These are phyloP conservation scores for Skeletonema potamos DNA, from an alignment of 108 stramenopile genomes.

Conservation along the genomic window DNA sequence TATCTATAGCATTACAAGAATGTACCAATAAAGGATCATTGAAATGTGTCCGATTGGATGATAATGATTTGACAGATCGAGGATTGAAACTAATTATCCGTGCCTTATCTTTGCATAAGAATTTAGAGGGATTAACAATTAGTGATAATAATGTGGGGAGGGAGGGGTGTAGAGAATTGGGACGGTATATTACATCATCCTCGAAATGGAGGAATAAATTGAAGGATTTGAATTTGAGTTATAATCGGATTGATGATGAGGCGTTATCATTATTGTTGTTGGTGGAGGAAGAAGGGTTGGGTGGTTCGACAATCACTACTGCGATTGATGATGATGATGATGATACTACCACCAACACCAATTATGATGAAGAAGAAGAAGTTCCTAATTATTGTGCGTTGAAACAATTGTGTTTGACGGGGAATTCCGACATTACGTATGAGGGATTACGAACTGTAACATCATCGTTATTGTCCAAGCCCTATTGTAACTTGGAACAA, in stretches of 20 bases:
- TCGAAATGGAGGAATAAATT: not conserved
- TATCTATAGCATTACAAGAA: not conserved
- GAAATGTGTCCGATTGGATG: not conserved
- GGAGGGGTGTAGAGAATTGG: not conserved
- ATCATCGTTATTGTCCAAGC: not conserved
- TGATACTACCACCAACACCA: no score
- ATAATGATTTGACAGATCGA: not conserved
- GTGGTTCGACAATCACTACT: no score
- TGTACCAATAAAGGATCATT: not conserved
- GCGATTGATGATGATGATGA: not conserved
- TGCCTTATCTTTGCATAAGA: not conserved
- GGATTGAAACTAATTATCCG: not conserved
- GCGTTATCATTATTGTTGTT: not conserved
- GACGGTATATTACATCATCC: not conserved
- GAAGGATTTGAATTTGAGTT: slow-evolving; percentile 7
- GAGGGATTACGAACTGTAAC: not conserved
- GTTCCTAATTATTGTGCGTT: not conserved
- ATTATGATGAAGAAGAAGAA: not conserved
- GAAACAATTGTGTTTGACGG: not conserved
- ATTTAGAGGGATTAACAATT: not conserved
- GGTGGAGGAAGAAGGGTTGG: slow-evolving; percentile 10
- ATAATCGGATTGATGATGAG: slow-evolving; percentile 11
- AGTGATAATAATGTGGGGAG: not conserved
- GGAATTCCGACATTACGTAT: not conserved
- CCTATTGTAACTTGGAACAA: not conserved